Percentiles rank a stretch among this genome's conserved stretches.
phyloP scores from a whole-genome alignment of 106 monocot species.

The Allium cepa region DNA sequence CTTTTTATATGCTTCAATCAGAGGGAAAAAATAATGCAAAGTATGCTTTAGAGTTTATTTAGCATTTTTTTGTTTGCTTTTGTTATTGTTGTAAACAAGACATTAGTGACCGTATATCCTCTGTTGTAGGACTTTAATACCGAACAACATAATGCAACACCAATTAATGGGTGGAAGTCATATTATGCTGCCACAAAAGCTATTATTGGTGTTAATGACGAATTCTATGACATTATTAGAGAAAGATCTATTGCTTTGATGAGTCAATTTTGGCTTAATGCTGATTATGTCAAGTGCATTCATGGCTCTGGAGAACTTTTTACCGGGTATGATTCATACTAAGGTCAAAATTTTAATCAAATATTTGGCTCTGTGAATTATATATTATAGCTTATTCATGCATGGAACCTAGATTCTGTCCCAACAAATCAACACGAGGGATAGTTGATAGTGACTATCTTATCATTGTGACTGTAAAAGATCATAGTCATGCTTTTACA shows the following conservation, averaged over 20 bases:
- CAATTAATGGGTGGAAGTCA: slow-evolving; percentile 90
- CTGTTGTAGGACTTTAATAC: slow-evolving; percentile 70
- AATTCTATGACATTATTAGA: slow-evolving; percentile 81
- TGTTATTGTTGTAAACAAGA: not conserved
- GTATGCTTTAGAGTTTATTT: not conserved
- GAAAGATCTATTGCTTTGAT: slow-evolving; percentile 66
- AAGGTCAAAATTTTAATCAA: not conserved
- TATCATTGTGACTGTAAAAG: too few relatives aligned
- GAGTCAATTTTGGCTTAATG: slow-evolving; percentile 86
- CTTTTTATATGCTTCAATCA: too few relatives aligned
- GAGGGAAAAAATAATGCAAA: too few relatives aligned
- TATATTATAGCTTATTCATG: too few relatives aligned
- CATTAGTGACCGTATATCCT: not conserved
- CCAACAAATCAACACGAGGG: too few relatives aligned
- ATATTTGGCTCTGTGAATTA: not conserved
- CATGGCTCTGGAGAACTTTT: slow-evolving; percentile 80
- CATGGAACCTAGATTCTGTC: too few relatives aligned
- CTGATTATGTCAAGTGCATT: slow-evolving; percentile 92
- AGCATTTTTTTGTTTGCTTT: not conserved
- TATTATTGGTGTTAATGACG: slow-evolving; percentile 64
- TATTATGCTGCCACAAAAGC: slow-evolving; percentile 96
- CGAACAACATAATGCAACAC: slow-evolving; percentile 65
- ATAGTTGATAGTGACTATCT: too few relatives aligned
- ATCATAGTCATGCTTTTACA: too few relatives aligned
- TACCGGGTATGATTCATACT: slow-evolving; percentile 46